Conservation (phyloP, 2,329 filamentous ascomycete species). For the Pseudogymnoascus sp. region DNA sequence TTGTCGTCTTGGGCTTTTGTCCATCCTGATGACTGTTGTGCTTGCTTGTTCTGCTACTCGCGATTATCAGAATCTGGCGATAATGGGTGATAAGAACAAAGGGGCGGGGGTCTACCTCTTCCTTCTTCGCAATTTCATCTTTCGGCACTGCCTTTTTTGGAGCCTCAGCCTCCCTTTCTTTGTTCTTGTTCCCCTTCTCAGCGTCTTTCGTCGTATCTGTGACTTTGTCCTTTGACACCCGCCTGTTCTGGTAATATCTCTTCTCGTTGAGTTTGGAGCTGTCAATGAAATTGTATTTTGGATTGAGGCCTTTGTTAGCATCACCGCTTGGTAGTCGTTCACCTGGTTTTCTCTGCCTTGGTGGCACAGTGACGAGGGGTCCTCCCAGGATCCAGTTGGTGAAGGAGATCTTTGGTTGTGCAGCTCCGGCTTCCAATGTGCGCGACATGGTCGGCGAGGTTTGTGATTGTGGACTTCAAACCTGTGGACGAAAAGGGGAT, state of each 20-base stretch:
- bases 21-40: slow-evolving; percentile 7
- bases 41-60: neutral
- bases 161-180: neutral
- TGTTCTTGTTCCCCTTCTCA: neutral
- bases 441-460: neutral
- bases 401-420: slow-evolving; percentile 19
- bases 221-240: neutral
- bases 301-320: neutral
- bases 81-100: neutral
- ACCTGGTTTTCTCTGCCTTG: neutral
- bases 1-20: slow-evolving; percentile 21
- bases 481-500: neutral
- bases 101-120: neutral
- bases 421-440: neutral
- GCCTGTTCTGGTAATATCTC: neutral
- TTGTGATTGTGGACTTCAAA: neutral
- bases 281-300: neutral
- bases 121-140: slow-evolving; percentile 9
- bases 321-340: neutral
- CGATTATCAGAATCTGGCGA: neutral
- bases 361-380: slow-evolving; percentile 13
- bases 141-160: neutral
- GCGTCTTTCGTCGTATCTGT: slow-evolving; percentile 7
- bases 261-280: neutral
- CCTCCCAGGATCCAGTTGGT: slow-evolving; percentile 27